phyloP scores from a whole-genome alignment of 805 yeast genomes.

The Pichia eremophila region DNA sequence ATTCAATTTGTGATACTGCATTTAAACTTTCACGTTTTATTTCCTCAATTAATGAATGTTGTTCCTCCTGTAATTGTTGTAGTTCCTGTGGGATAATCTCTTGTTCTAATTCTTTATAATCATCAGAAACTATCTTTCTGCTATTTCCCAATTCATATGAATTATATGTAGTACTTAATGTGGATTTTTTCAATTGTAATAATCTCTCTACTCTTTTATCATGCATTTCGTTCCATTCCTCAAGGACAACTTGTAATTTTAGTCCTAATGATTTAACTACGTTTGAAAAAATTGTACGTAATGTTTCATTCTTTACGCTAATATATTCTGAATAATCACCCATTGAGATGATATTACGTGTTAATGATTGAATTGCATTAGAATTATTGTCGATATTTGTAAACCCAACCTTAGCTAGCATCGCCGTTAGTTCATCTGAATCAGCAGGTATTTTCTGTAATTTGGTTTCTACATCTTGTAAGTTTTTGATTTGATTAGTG shows the following conservation, averaged over 20 bases:
- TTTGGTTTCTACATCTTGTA: conserved; percentile 6
- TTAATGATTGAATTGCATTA: conserved; percentile 33
- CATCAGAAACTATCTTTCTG: conserved; percentile 21
- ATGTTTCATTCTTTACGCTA: conserved; percentile 28
- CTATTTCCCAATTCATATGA: not conserved
- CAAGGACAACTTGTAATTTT: conserved; percentile 33
- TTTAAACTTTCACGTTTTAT: conserved; percentile 51
- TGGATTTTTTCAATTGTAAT: conserved; percentile 28
- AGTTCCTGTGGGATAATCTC: conserved; percentile 39
- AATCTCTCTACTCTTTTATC: conserved; percentile 37
- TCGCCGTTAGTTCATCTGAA: not conserved
- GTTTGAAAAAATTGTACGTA: conserved; percentile 38
- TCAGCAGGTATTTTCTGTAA: not conserved
- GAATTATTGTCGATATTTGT: conserved; percentile 8
- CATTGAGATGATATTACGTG: conserved; percentile 23
- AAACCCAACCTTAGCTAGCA: conserved; percentile 1
- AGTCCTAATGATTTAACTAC: conserved; percentile 40
- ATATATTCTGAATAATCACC: conserved; percentile 30
- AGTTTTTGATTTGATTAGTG: conserved; percentile 19
- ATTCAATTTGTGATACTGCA: conserved; percentile 51
- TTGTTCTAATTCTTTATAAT: conserved; percentile 27
- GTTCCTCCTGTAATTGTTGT: conserved; percentile 50
- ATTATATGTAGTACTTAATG: conserved; percentile 13
- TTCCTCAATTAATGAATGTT: conserved; percentile 40
- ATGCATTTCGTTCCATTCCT: conserved; percentile 40